These are phyloP conservation scores for Scenedesmus sp. DNA, from an alignment of 163 green algal species.

Conservation along the genomic window DNA sequence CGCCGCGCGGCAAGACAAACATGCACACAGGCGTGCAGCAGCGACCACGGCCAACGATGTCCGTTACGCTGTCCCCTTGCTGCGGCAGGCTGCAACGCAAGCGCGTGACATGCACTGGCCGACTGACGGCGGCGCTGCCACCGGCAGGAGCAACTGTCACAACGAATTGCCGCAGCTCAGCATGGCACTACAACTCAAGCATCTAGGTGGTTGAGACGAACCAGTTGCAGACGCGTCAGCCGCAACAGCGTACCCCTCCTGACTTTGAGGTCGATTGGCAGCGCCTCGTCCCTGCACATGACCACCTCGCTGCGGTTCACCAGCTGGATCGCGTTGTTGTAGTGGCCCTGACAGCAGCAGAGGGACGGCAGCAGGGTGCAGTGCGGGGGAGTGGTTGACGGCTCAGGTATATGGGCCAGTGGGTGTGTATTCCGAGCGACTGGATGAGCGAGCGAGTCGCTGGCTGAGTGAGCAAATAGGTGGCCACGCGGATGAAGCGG, in stretches of 20 bases:
- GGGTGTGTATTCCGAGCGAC: too few species aligned
- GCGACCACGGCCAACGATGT: background rate
- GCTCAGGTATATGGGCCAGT: background rate
- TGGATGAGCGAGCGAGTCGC: too few species aligned
- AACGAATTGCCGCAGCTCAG: background rate
- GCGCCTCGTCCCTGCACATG: slow-evolving; percentile 54
- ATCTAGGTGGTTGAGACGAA: too few species aligned
- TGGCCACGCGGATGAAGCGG: too few species aligned
- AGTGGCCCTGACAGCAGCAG: slow-evolving; percentile 53
- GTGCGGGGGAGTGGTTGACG: background rate
- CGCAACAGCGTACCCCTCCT: slow-evolving; percentile 50
- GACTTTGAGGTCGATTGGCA: slow-evolving; percentile 77
- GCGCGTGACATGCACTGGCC: too few species aligned
- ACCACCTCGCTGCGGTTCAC: slow-evolving; percentile 63
- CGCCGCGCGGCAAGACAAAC: background rate
- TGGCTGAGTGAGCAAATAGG: too few species aligned
- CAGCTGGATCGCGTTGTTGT: slow-evolving; percentile 61
- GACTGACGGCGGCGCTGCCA: too few species aligned
- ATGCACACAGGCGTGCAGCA: background rate
- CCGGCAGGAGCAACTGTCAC: too few species aligned
- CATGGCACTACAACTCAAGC: too few species aligned
- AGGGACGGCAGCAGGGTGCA: background rate
- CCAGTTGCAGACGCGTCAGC: background rate
- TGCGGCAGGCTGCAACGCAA: background rate
- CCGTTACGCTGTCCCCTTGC: background rate